A percentile compares a stretch with the other conserved stretches of the same genome.
phyloP scores from a whole-genome alignment of 768 basidiomycete genomes.

The Phylloporus scabripes region DNA sequence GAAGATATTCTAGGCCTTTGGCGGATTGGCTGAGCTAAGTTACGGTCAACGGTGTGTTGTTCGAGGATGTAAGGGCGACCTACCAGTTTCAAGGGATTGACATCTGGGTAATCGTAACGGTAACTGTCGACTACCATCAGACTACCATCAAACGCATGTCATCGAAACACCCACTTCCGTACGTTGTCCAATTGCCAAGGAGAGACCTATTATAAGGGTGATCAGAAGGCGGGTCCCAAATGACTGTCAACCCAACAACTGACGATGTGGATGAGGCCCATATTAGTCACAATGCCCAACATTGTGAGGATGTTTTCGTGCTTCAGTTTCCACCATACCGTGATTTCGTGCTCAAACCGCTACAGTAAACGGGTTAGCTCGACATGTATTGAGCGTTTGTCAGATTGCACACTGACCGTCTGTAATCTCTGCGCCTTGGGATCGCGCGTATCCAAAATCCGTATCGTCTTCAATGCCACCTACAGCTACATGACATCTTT shows the following conservation, averaged over 20 bases:
- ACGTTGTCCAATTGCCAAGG: constrained; percentile 60
- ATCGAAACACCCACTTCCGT: constrained; percentile 35
- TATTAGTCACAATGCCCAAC: constrained; percentile 51
- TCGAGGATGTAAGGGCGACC: not conserved
- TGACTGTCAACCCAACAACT: not conserved
- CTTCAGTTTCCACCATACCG: constrained; percentile 47
- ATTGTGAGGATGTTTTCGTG: constrained; percentile 45
- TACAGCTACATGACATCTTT: constrained; percentile 15
- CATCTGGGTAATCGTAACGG: constrained; percentile 30
- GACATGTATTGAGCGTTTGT: not conserved
- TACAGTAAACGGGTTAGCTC: constrained; percentile 14
- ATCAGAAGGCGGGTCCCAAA: not conserved
- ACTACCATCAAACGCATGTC: not conserved
- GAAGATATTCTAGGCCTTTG: constrained; percentile 53
- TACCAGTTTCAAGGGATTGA: constrained; percentile 42
- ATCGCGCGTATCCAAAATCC: constrained; percentile 42
- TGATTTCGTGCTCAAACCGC: constrained; percentile 55
- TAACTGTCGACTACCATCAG: constrained; percentile 32
- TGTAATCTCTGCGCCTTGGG: constrained; percentile 39
- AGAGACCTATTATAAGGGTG: constrained; percentile 40
- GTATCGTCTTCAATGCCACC: constrained; percentile 56
- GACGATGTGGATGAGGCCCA: constrained; percentile 49
- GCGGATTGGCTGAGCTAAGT: constrained; percentile 49
- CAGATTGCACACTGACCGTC: constrained; percentile 10
- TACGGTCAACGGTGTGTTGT: not conserved